Percentiles rank a stretch among this genome's conserved stretches.
Evolutionary conservation across 2,329 filamentous ascomycete genomes (phyloP).

Genomic region (Mariannaea sp.): DNA sequence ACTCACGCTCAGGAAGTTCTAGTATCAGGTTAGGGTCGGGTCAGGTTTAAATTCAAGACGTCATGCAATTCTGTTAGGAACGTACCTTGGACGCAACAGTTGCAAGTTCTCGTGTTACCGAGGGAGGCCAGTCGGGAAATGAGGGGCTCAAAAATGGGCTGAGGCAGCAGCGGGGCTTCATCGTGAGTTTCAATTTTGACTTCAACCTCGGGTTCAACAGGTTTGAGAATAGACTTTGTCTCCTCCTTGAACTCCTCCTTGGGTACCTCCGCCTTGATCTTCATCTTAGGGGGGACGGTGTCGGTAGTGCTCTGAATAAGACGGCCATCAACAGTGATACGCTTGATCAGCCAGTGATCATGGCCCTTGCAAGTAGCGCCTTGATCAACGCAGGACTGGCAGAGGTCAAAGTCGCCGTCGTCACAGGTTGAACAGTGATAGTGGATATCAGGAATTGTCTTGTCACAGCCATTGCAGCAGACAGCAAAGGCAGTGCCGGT

Average conservation of each 20-base stretch:
- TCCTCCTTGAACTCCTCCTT: constrained; percentile 33
- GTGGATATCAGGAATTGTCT: constrained; percentile 77
- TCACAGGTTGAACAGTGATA: constrained; percentile 96
- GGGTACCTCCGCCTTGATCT: constrained; percentile 51
- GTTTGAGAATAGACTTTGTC: constrained; percentile 26
- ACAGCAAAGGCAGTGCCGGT: constrained; percentile 67
- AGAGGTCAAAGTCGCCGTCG: constrained; percentile 92
- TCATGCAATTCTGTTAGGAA: background rate
- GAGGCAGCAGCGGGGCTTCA: constrained; percentile 23
- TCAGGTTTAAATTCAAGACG: too few species aligned
- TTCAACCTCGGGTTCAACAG: constrained; percentile 27
- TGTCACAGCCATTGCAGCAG: constrained; percentile 90
- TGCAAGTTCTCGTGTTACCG: constrained; percentile 67
- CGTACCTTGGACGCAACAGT: constrained; percentile 59
- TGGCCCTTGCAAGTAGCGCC: constrained; percentile 79
- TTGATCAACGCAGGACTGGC: constrained; percentile 74
- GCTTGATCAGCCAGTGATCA: constrained; percentile 94
- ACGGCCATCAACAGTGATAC: constrained; percentile 75
- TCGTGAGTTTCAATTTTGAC: constrained; percentile 19
- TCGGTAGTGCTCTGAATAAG: constrained; percentile 88
- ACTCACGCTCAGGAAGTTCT: constrained; percentile 76
- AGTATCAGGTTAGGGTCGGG: constrained; percentile 15
- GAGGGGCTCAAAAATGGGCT: constrained; percentile 28
- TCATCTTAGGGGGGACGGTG: constrained; percentile 69
- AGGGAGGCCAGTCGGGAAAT: constrained; percentile 28